Base-by-base conservation (phyloP, 768 basidiomycete species). In the Leccinum broughii region DNA sequence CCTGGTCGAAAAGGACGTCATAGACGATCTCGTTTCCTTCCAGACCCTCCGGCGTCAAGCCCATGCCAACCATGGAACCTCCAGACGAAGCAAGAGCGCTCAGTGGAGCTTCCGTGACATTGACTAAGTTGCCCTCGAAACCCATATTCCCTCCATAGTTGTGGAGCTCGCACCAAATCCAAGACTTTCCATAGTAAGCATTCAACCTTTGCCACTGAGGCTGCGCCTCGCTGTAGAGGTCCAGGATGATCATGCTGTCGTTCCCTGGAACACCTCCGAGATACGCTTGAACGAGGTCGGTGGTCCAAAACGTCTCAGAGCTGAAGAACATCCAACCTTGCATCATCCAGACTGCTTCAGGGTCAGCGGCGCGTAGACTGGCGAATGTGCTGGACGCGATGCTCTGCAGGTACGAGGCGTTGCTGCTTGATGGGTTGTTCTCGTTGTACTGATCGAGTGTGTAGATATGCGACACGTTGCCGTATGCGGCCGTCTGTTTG, bases 1-100 rank as follows among this genome's bases (percentile, higher is more conserved):
- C 77, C 55, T 78, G 77, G 63, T 78, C 77, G 41, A 78, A 71
- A 4, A 78, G 67, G 26, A 78, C 61, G 54, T 77, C 75, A 51
- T 78, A 78, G n/a, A 77, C 67, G 41, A 78, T 74, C 70, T 78
- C 77, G 60, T 78, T 78, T n/a, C 77, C 77, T 57, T 78, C 77
- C 53, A 76, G 70, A 5, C 77, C 77, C 51, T 78, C 77, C 53
- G 73, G 76, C 1, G 77, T 75, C 59, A 78, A 62, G 2, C 77
- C 77, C 54, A 78, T 67, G 4, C 77, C 77, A 26, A 71, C 69
- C 76, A 78, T 77, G 14, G 75, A 71, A 57, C 68, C 66, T 24
- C 68, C 73, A 37, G 70, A 62, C 2, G 66, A 54, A 6, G 66
- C 54, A 46, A 78, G 66, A 4, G 77, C 77, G 4, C 59, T 56